Conservation (phyloP, 106 monocot genomes). For the Dendrobium catenatum region DNA sequence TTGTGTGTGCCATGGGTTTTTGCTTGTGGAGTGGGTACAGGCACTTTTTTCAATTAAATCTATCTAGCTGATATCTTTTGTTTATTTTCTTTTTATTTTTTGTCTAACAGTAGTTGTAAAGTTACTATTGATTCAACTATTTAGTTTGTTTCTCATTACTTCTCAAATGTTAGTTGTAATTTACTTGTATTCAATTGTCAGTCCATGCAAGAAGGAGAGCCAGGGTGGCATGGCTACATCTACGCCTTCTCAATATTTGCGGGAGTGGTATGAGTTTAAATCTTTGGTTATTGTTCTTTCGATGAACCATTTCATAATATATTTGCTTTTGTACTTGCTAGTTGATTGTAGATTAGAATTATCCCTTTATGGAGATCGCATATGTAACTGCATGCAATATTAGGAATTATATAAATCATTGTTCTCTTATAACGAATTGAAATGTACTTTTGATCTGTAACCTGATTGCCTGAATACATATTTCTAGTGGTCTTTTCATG, state of each 20-base stretch:
- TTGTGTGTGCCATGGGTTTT: not conserved
- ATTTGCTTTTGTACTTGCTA: not conserved
- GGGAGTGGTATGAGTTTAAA: constrained; percentile 76
- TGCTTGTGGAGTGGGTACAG: not conserved
- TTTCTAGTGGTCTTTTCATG: not conserved
- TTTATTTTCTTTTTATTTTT: not conserved
- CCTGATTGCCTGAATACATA: not conserved
- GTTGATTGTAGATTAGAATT: not conserved
- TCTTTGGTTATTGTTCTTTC: constrained; percentile 1
- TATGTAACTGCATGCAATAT: not conserved
- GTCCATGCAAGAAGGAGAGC: constrained; percentile 97
- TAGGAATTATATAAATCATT: not conserved
- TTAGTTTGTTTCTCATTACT: not conserved
- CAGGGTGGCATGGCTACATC: constrained; percentile 88
- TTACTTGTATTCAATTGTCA: constrained; percentile 20
- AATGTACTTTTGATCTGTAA: not conserved
- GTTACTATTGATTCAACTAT: not conserved
- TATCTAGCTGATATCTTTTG: not conserved
- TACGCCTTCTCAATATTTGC: constrained; percentile 92
- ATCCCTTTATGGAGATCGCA: not conserved
- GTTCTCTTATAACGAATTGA: not conserved
- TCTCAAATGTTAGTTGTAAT: not conserved
- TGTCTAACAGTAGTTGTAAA: not conserved
- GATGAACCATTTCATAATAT: not conserved
- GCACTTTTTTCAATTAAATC: not conserved